Evolutionary conservation across 139 green algal genomes (phyloP), one percentile per base, ranked within the genome.

Genomic region (Chlamydomonas urium): DNA sequence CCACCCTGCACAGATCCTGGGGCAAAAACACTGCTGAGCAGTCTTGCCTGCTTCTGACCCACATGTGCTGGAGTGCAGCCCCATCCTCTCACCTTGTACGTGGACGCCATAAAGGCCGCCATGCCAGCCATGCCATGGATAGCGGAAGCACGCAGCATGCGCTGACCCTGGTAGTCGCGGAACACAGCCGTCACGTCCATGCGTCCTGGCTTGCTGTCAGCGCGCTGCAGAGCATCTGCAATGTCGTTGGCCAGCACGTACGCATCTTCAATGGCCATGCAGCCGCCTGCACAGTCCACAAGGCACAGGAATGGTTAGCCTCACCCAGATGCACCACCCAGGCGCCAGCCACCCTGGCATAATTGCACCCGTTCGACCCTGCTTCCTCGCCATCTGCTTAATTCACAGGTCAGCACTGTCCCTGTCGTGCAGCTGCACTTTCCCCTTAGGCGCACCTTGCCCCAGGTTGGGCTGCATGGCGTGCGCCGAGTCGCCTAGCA

Each of bases 391-490:
- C n/a, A n/a, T n/a, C n/a, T n/a, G n/a, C n/a, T n/a, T n/a, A n/a
- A n/a, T n/a, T n/a, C n/a, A n/a, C n/a, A n/a, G n/a, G n/a, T n/a
- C n/a, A n/a, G n/a, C n/a, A n/a, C n/a, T n/a, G n/a, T n/a, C n/a
- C n/a, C n/a, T n/a, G n/a, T n/a, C n/a, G n/a, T n/a, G n/a, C n/a
- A n/a, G n/a, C n/a, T n/a, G n/a, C n/a, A n/a, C n/a, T n/a, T n/a
- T n/a, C n/a, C n/a, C n/a, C n/a, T n/a, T 56, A 56, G 45, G 17
- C 47, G 33, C 67, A 76, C 71, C 94, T 76, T 98, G 95, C 2
- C 95, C 95, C 75, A 99, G 83, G 85, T 99, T 99, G 71, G 95
- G 95, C 88, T 97, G 94, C 93, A 99, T 98, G 14, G 95, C 93
- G 72, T 99, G 95, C 29, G 90, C 91, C n/a, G 77, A 85, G 79